phyloP scores from a whole-genome alignment of 208 protist genomes.

The Wallacemonas sp. region DNA sequence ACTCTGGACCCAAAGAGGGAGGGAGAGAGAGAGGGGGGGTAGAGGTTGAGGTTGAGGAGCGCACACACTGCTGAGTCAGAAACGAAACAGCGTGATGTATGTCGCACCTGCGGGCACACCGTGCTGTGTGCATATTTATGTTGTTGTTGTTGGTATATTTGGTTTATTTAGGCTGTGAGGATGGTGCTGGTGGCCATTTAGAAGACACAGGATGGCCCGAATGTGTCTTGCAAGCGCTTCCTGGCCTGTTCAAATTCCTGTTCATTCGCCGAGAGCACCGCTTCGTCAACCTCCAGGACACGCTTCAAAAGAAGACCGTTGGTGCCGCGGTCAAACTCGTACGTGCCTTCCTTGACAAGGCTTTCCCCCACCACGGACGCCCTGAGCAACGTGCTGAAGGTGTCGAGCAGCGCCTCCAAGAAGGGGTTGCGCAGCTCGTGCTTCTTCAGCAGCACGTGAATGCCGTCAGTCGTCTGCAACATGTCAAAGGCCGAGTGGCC shows the following conservation, averaged over 20 bases:
- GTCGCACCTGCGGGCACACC: no score
- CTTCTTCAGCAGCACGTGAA: slow-evolving; percentile 56
- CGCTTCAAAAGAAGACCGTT: slow-evolving; percentile 47
- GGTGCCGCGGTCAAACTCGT: slow-evolving; percentile 42
- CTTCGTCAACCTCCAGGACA: slow-evolving; percentile 58
- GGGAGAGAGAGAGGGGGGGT: no score
- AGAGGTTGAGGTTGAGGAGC: no score
- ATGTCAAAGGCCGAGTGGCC: slow-evolving; percentile 25
- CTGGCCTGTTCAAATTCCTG: slow-evolving; percentile 59
- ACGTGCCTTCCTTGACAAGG: slow-evolving; percentile 66
- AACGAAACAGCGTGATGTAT: no score
- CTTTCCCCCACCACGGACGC: slow-evolving; percentile 64
- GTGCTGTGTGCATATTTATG: background rate
- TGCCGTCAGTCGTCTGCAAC: slow-evolving; percentile 52
- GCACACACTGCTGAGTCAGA: no score
- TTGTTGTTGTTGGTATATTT: background rate
- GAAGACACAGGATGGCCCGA: slow-evolving; percentile 24
- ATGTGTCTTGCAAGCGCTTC: slow-evolving; percentile 41
- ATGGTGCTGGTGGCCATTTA: background rate
- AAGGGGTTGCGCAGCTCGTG: slow-evolving; percentile 50
- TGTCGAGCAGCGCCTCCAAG: slow-evolving; percentile 87
- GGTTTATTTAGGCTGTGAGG: background rate
- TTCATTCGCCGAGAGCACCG: slow-evolving; percentile 71
- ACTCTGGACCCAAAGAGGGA: no score
- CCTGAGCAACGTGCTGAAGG: slow-evolving; percentile 77